These are phyloP conservation scores for Lachnellula cervina DNA, from an alignment of 2,329 filamentous ascomycete species.

Conservation along the genomic window DNA sequence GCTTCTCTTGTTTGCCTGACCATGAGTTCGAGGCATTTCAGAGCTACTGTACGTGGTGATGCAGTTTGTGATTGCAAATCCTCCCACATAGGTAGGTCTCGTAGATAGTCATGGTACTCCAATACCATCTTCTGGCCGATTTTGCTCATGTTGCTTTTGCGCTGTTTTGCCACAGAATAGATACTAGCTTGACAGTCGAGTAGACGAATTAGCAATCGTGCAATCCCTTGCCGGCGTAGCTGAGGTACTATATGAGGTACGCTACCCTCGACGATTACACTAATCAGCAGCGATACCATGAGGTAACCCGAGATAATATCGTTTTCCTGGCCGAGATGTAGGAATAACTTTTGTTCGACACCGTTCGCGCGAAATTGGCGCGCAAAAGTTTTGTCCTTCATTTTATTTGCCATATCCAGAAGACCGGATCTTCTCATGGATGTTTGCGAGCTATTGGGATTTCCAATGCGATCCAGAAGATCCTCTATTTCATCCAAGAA, in stretches of 20 bases:
- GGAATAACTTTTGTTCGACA: slow-evolving; percentile 64
- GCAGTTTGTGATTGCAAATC: slow-evolving; percentile 44
- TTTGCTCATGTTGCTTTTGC: slow-evolving; percentile 64
- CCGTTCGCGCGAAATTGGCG: slow-evolving; percentile 70
- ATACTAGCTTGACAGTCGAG: slow-evolving; percentile 53
- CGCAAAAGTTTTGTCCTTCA: slow-evolving; percentile 58
- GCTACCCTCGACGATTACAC: slow-evolving; percentile 56
- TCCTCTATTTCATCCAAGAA: slow-evolving; percentile 64
- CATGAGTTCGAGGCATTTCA: slow-evolving; percentile 59
- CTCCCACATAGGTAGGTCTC: slow-evolving; percentile 56
- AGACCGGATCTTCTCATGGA: slow-evolving; percentile 55
- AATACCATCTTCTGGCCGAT: slow-evolving; percentile 53
- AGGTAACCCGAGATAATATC: slow-evolving; percentile 60
- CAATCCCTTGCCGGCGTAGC: slow-evolving; percentile 50
- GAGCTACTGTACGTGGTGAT: slow-evolving; percentile 57
- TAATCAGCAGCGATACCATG: slow-evolving; percentile 57
- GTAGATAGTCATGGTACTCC: slow-evolving; percentile 49
- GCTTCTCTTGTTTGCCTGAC: slow-evolving; percentile 46
- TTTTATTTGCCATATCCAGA: slow-evolving; percentile 54
- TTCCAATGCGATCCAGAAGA: slow-evolving; percentile 55
- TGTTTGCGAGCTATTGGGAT: slow-evolving; percentile 40
- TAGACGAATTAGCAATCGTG: slow-evolving; percentile 51
- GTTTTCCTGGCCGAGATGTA: slow-evolving; percentile 52
- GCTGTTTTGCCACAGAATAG: slow-evolving; percentile 55
- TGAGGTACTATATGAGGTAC: slow-evolving; percentile 56